phyloP scores from a whole-genome alignment of 176 grass and related monocot species.

The barley (Hordeum vulgare) region DNA sequence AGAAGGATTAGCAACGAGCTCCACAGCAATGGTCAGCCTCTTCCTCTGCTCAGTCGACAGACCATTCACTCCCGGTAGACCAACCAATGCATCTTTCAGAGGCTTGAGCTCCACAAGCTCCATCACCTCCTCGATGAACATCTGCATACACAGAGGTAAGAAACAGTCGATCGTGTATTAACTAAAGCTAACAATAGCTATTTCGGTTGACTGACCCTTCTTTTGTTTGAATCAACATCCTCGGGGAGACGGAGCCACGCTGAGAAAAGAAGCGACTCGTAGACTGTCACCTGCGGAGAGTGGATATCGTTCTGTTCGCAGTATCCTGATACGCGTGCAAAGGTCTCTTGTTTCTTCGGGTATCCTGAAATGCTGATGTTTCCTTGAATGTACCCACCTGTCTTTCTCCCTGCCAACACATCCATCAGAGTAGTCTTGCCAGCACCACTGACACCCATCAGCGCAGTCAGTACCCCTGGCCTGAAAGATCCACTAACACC shows the following conservation, averaged over 20 bases:
- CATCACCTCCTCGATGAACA: slow-evolving; percentile 87
- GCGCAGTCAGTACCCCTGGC: slow-evolving; percentile 79
- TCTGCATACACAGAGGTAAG: slow-evolving; percentile 39
- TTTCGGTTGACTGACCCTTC: slow-evolving; percentile 44
- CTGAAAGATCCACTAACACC: slow-evolving; percentile 87
- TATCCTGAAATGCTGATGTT: slow-evolving; percentile 82
- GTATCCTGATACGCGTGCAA: slow-evolving; percentile 89
- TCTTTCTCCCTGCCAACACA: slow-evolving; percentile 94
- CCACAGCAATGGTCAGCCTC: slow-evolving; percentile 83
- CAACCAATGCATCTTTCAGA: slow-evolving; percentile 63
- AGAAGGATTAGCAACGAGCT: slow-evolving; percentile 85
- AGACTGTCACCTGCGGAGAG: slow-evolving; percentile 79
- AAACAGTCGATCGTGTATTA: not conserved
- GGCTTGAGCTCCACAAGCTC: slow-evolving; percentile 79
- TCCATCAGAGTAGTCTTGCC: slow-evolving; percentile 97
- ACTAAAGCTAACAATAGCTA: not conserved
- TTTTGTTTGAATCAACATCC: slow-evolving; percentile 60
- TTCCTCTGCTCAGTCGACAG: slow-evolving; percentile 89
- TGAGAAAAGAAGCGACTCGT: slow-evolving; percentile 80
- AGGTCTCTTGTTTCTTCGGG: slow-evolving; percentile 86
- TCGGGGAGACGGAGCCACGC: slow-evolving; percentile 83
- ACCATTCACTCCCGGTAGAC: slow-evolving; percentile 73
- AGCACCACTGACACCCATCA: slow-evolving; percentile 96
- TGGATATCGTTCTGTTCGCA: slow-evolving; percentile 94
- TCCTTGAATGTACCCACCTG: slow-evolving; percentile 78